Evolutionary conservation across 257 asterid genomes (phyloP), one percentile per base, ranked within the genome.

Genomic region (Penstemon barbatus): DNA sequence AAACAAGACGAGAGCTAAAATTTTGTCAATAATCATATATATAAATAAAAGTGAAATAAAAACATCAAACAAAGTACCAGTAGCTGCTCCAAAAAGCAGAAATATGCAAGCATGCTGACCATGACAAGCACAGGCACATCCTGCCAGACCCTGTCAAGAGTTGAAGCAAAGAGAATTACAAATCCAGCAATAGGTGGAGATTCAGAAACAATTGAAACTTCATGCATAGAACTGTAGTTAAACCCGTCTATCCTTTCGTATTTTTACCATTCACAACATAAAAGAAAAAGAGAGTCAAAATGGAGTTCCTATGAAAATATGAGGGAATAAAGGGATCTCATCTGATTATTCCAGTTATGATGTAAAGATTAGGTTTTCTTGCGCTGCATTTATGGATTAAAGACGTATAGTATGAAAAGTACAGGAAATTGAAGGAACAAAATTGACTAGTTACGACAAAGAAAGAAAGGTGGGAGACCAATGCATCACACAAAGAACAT

Each of bases 21-120:
- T n/a, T n/a, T 53, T 63, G 59, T 42, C 64, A 36, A 70, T 48
- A 70, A 61, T 62, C 44, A 71, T 63, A 41, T 54, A 9, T 12
- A 38, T 42, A 6, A 46, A 63, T 43, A 79, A 19, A 45, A 37
- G 68, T 12, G 46, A 67, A 50, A 43, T 11, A 62, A 59, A 57
- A 74, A 70, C 37, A 62, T 64, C 33, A 70, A 79, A 61, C 54
- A 37, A 68, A 70, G 13, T 83, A 92, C 98, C 97, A 92, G 86
- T 76, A 92, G 98, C 84, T 92, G 98, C 90, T 92, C 98, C 73
- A 92, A 87, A 79, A 92, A 90, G 82, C 97, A 90, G 82, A 92
- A 92, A 80, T 92, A 92, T 57, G 96, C 97, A 52, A 92, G 98
- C 88, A 90, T 83, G 86, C 98, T 92, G 89, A 92, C 88, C 95